These are phyloP conservation scores for Tetramitus jugosus DNA, from an alignment of 208 protist species.

Conservation along the genomic window DNA sequence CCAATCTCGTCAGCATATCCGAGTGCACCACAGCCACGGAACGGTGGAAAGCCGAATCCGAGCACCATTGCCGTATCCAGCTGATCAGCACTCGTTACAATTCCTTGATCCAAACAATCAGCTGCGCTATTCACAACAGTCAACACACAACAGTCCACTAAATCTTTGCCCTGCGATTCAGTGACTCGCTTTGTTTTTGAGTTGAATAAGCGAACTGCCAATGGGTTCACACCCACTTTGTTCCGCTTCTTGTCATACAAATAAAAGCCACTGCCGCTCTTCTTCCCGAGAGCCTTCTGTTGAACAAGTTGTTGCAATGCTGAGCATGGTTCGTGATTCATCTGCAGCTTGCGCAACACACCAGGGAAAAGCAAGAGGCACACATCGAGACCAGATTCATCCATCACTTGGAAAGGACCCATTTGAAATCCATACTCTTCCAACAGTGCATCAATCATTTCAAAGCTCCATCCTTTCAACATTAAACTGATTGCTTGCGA, in stretches of 20 bases:
- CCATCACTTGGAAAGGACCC: slow-evolving; percentile 73
- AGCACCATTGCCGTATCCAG: slow-evolving; percentile 71
- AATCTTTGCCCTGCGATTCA: no score
- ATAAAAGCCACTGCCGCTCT: slow-evolving; percentile 70
- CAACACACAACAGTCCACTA: slow-evolving; percentile 65
- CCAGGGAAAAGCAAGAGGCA: no score
- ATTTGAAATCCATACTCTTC: slow-evolving; percentile 76
- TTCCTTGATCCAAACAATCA: slow-evolving; percentile 55
- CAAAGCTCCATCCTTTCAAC: slow-evolving; percentile 48
- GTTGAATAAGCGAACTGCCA: background rate
- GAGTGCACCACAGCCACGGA: slow-evolving; percentile 61
- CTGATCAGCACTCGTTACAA: slow-evolving; percentile 55
- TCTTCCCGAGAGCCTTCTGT: slow-evolving; percentile 63
- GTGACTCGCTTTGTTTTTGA: background rate
- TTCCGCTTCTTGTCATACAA: slow-evolving; percentile 58
- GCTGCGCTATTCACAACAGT: slow-evolving; percentile 69
- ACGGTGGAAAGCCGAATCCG: slow-evolving; percentile 66
- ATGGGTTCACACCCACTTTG: background rate
- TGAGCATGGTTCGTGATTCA: no score
- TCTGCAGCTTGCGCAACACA: no score
- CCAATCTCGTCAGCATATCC: slow-evolving; percentile 65
- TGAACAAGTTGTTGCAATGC: slow-evolving; percentile 55
- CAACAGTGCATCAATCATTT: slow-evolving; percentile 60
- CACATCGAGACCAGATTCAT: slow-evolving; percentile 80
- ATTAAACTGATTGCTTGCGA: slow-evolving; percentile 56